Evolutionary conservation across 345 rosid species (phyloP).

Genomic region (Rhizophora apiculata): DNA sequence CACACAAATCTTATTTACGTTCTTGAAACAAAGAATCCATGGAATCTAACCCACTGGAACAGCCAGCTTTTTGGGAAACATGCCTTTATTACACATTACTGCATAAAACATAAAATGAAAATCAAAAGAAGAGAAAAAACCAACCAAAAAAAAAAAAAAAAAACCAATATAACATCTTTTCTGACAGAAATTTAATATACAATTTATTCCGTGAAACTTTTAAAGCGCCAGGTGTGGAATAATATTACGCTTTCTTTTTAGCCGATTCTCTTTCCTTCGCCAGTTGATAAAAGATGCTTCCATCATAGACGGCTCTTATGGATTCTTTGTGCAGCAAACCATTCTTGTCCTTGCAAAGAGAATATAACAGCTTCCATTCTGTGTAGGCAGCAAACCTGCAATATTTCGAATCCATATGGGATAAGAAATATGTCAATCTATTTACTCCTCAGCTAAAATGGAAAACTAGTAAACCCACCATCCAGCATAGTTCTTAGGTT

Average conservation of each 20-base stretch:
- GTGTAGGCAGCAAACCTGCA: slow-evolving; percentile 53
- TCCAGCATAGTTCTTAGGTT: slow-evolving; percentile 54
- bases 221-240: background rate
- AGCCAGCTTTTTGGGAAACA: background rate
- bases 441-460: background rate
- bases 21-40: background rate
- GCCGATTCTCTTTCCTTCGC: slow-evolving; percentile 48
- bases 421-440: background rate
- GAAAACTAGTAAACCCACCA: slow-evolving; percentile 33
- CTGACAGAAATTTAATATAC: too few species aligned
- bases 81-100: slow-evolving; percentile 4
- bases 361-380: slow-evolving; percentile 68
- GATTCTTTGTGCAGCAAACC: slow-evolving; percentile 69
- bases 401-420: too few species aligned
- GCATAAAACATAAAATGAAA: background rate
- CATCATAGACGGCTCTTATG: slow-evolving; percentile 67
- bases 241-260: slow-evolving; percentile 45
- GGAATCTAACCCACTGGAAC: background rate
- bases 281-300: slow-evolving; percentile 61
- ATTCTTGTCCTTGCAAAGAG: slow-evolving; percentile 60
- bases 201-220: too few species aligned
- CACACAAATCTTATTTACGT: background rate
- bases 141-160: too few species aligned
- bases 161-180: too few species aligned
- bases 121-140: background rate